These are phyloP conservation scores for Chenopodium suecicum DNA, from an alignment of 148 eudicot species.

Conservation along the genomic window DNA sequence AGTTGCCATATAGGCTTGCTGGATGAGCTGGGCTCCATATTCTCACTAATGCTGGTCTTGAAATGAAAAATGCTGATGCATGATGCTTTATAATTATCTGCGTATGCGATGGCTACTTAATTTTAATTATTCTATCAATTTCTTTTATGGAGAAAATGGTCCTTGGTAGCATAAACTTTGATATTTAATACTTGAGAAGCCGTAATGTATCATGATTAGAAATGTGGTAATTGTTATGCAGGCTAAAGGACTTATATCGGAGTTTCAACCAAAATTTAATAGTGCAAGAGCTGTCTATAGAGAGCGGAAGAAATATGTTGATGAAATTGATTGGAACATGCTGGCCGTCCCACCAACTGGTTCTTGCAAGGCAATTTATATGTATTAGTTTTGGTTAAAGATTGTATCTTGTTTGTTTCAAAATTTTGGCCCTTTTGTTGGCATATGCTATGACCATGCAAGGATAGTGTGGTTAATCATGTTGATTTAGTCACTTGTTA, in stretches of 20 bases:
- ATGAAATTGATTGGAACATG: conserved; percentile 99
- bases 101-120: neutral
- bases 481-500: neutral
- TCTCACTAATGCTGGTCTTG: neutral
- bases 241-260: conserved; percentile 97
- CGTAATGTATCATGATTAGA: conserved; percentile 1
- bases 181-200: neutral
- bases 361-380: conserved; percentile 62
- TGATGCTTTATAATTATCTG: neutral
- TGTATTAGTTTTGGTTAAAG: neutral
- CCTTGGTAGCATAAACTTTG: neutral
- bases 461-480: neutral
- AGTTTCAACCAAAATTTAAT: conserved; percentile 89
- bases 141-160: neutral
- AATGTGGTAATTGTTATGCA: conserved; percentile 38
- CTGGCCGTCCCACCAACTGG: conserved; percentile 93
- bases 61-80: neutral
- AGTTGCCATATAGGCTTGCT: neutral
- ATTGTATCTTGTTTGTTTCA: neutral
- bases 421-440: neutral
- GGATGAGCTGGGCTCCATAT: neutral
- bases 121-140: neutral
- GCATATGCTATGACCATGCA: neutral
- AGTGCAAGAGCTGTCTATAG: conserved; percentile 98
- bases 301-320: conserved; percentile 80